A percentile compares a stretch with the other conserved stretches of the same genome.
Conservation (phyloP, 2,329 filamentous ascomycete genomes). For the Aspergillus ochraceus region DNA sequence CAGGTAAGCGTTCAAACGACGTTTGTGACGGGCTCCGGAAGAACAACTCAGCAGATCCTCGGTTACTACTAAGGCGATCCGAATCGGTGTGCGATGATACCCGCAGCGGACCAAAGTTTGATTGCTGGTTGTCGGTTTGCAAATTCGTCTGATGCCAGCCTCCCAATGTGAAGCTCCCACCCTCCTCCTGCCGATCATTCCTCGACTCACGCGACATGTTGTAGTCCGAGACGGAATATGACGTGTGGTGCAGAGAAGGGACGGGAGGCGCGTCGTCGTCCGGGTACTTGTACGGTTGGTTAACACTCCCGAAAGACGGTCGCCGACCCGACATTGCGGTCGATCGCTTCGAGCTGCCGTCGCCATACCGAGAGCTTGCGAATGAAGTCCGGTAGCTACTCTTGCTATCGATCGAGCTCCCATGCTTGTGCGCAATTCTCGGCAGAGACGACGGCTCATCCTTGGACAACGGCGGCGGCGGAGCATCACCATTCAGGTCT, state of each 20-base stretch:
- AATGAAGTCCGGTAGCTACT: slow-evolving; percentile 44
- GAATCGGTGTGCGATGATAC: slow-evolving; percentile 21
- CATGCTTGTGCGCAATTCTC: slow-evolving; percentile 18
- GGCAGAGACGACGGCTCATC: slow-evolving; percentile 5
- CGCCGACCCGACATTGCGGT: slow-evolving; percentile 30
- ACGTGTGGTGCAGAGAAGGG: slow-evolving; percentile 25
- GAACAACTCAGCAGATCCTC: slow-evolving; percentile 23
- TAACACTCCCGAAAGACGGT: slow-evolving; percentile 35
- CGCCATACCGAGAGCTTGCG: slow-evolving; percentile 39
- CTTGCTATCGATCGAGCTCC: slow-evolving; percentile 33
- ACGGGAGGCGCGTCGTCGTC: slow-evolving; percentile 37
- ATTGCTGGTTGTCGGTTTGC: slow-evolving; percentile 11
- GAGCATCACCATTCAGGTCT: slow-evolving; percentile 13
- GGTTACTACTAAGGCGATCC: slow-evolving; percentile 19
- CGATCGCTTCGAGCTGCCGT: slow-evolving; percentile 28
- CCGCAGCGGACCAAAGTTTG: slow-evolving; percentile 12
- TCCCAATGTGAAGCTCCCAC: slow-evolving; percentile 34
- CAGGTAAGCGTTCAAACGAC: slow-evolving; percentile 14
- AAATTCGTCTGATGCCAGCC: slow-evolving; percentile 11
- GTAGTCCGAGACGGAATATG: slow-evolving; percentile 21
- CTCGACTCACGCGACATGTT: slow-evolving; percentile 23
- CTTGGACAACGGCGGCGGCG: slow-evolving; percentile 15
- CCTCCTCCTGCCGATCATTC: slow-evolving; percentile 21
- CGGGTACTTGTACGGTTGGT: slow-evolving; percentile 28
- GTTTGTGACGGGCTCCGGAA: slow-evolving; percentile 21